Conservation (phyloP, 2,329 filamentous ascomycete species). For the Coniella lustricola region DNA sequence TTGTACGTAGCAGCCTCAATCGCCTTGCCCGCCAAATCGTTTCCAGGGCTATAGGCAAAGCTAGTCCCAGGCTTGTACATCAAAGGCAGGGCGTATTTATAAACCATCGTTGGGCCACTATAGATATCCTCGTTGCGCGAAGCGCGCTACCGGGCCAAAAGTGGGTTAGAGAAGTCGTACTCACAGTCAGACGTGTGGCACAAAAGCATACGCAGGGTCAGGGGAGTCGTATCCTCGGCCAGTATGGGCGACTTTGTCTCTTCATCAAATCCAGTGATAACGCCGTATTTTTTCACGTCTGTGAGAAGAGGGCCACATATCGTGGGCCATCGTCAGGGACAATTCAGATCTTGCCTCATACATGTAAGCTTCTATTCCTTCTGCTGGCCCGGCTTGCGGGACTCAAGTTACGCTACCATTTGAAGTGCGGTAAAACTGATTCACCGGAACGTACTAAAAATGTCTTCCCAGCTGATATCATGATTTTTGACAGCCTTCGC, state of each 20-base stretch:
- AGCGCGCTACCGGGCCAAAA: conserved; percentile 19
- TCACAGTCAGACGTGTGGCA: conserved; percentile 37
- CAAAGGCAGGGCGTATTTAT: conserved; percentile 21
- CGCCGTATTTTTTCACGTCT: conserved; percentile 33
- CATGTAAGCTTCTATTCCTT: no score
- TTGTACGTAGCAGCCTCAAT: conserved; percentile 20
- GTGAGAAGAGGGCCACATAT: conserved; percentile 35
- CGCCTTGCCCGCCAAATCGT: conserved; percentile 26
- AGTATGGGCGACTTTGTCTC: conserved; percentile 27
- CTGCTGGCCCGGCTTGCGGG: no score
- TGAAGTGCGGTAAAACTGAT: no score
- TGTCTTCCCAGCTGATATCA: conserved; percentile 20
- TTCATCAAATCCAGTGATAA: conserved; percentile 34
- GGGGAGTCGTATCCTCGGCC: conserved; percentile 22
- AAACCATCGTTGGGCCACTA: conserved; percentile 13
- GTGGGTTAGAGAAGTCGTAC: conserved; percentile 31
- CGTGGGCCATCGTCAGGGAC: no score
- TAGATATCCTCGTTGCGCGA: conserved; percentile 20
- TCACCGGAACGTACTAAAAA: not conserved
- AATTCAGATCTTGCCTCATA: no score
- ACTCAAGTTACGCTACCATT: no score
- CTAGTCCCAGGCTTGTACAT: conserved; percentile 23
- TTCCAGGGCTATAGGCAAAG: conserved; percentile 24
- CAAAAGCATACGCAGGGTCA: conserved; percentile 40
- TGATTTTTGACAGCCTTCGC: conserved; percentile 19